These are phyloP conservation scores for Aspergillus biplanus DNA, from an alignment of 495 filamentous ascomycete genomes.

Conservation along the genomic window DNA sequence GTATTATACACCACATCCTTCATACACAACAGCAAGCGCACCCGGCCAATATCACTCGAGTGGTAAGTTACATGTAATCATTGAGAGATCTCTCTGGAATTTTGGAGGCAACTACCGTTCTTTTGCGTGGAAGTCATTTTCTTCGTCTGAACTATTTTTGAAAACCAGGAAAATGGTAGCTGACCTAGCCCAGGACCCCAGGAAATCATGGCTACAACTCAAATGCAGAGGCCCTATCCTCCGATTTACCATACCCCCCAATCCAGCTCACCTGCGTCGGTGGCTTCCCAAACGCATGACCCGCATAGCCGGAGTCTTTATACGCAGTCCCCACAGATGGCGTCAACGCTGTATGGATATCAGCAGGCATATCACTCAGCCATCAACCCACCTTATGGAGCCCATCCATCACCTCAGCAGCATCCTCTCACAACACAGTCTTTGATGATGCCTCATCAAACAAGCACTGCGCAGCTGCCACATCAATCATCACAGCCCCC, in stretches of 20 bases:
- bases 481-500: slow-evolving; percentile 54
- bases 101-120: no score
- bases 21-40: slow-evolving; percentile 72
- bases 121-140: no score
- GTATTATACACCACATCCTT: slow-evolving; percentile 73
- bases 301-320: slow-evolving; percentile 83
- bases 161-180: neutral
- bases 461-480: slow-evolving; percentile 57
- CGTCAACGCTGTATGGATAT: slow-evolving; percentile 78
- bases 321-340: slow-evolving; percentile 75
- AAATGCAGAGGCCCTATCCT: slow-evolving; percentile 83
- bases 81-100: no score
- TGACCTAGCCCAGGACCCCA: slow-evolving; percentile 63
- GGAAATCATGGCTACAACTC: slow-evolving; percentile 92
- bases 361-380: slow-evolving; percentile 64
- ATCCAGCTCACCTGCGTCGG: slow-evolving; percentile 94
- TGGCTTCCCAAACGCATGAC: slow-evolving; percentile 88
- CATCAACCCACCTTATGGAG: slow-evolving; percentile 76
- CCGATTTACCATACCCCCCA: slow-evolving; percentile 96
- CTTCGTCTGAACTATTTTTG: neutral
- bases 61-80: slow-evolving; percentile 57
- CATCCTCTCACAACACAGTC: slow-evolving; percentile 65
- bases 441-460: slow-evolving; percentile 72
- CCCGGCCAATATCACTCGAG: slow-evolving; percentile 75
- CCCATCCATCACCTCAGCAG: slow-evolving; percentile 71